phyloP scores from a whole-genome alignment of 768 basidiomycete genomes.

The Boletus reticulatus region DNA sequence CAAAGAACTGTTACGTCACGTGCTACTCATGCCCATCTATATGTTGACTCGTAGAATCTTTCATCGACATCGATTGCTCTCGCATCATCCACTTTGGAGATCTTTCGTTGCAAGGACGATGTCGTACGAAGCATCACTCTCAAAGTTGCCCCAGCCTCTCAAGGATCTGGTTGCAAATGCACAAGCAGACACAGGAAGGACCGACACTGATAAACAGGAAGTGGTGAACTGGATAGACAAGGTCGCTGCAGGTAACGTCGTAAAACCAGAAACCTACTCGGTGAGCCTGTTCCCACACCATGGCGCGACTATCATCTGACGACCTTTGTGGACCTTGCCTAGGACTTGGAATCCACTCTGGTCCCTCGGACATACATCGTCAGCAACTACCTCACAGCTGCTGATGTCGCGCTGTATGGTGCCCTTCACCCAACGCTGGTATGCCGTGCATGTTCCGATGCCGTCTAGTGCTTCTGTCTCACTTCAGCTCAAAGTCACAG shows the following conservation, averaged over 20 bases:
- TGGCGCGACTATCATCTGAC: not conserved
- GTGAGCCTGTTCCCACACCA: slow-evolving; percentile 33
- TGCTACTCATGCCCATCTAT: slow-evolving; percentile 10
- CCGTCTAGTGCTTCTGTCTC: not conserved
- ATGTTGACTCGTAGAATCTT: slow-evolving; percentile 17
- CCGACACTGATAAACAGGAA: slow-evolving; percentile 60
- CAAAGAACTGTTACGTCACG: slow-evolving; percentile 34
- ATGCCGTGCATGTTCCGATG: slow-evolving; percentile 25
- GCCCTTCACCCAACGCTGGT: slow-evolving; percentile 84
- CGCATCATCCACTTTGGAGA: slow-evolving; percentile 7
- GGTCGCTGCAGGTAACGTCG: slow-evolving; percentile 48
- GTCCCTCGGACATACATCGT: slow-evolving; percentile 82
- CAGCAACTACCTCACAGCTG: slow-evolving; percentile 79
- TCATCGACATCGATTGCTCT: slow-evolving; percentile 25
- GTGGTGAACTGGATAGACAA: slow-evolving; percentile 72
- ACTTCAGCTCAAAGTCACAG: slow-evolving; percentile 50
- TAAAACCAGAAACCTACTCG: slow-evolving; percentile 46
- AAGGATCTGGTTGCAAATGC: slow-evolving; percentile 54
- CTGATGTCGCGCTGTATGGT: slow-evolving; percentile 89
- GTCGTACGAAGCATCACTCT: slow-evolving; percentile 51
- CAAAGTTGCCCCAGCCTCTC: slow-evolving; percentile 45
- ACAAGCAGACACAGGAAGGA: slow-evolving; percentile 44
- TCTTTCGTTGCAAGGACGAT: slow-evolving; percentile 34
- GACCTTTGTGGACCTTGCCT: slow-evolving; percentile 2
- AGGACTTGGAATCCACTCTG: slow-evolving; percentile 75